A percentile compares a stretch with the other conserved stretches of the same genome.
These are phyloP conservation scores for Wickerhamia fluorescens DNA, from an alignment of 805 yeast species.

Conservation along the genomic window DNA sequence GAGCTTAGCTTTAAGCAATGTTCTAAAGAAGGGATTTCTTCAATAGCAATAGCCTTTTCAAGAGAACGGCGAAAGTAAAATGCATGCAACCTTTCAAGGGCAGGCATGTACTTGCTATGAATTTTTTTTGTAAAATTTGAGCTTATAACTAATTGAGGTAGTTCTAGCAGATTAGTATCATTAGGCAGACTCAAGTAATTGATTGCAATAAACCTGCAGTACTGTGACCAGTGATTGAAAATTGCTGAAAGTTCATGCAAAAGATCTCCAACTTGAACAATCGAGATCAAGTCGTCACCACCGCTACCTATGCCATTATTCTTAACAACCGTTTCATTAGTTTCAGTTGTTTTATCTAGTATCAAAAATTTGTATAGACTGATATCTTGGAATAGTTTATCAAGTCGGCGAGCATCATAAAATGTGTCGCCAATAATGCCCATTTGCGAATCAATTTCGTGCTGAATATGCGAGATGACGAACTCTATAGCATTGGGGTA, in stretches of 20 bases:
- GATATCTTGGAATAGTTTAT: conserved; percentile 48
- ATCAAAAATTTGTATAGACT: conserved; percentile 38
- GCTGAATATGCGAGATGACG: conserved; percentile 69
- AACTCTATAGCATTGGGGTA: conserved; percentile 56
- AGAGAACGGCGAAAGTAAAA: conserved; percentile 72
- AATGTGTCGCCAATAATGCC: conserved; percentile 84
- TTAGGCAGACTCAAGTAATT: conserved; percentile 41
- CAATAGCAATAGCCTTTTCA: conserved; percentile 74
- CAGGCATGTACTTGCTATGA: conserved; percentile 44
- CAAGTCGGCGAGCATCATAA: conserved; percentile 63
- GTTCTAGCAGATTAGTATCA: conserved; percentile 15
- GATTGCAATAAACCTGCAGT: conserved; percentile 62
- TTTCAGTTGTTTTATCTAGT: conserved; percentile 11
- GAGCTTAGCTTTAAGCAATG: not conserved
- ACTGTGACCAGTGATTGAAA: conserved; percentile 80
- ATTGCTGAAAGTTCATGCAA: conserved; percentile 68
- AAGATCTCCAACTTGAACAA: conserved; percentile 61
- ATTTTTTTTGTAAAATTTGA: conserved; percentile 55
- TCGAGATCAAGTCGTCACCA: conserved; percentile 35
- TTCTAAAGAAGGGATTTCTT: conserved; percentile 34
- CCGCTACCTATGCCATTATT: conserved; percentile 16
- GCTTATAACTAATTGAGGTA: conserved; percentile 47
- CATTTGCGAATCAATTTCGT: conserved; percentile 89
- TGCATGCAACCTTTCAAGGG: conserved; percentile 56
- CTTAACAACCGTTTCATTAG: conserved; percentile 7